Percentiles rank a stretch among this genome's conserved stretches.
These are phyloP conservation scores for Craterostigma plantagineum DNA, from an alignment of 257 asterid species.

Conservation along the genomic window DNA sequence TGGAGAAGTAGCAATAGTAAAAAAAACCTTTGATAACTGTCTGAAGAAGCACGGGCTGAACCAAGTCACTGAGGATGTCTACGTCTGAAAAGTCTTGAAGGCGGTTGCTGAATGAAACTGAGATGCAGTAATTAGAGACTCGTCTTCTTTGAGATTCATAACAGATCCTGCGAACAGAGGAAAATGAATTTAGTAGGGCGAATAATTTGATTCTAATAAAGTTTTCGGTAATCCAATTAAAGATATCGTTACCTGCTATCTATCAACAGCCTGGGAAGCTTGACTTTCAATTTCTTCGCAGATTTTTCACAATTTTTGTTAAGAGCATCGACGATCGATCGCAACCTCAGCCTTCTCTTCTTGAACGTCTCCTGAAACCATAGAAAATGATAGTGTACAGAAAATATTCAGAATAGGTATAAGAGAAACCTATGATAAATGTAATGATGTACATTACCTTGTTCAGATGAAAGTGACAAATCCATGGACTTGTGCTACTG, in stretches of 20 bases:
- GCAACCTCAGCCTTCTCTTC: constrained; percentile 31
- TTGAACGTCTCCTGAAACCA: constrained; percentile 45
- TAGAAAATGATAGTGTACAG: background rate
- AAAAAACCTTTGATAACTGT: constrained; percentile 82
- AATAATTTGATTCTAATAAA: too few species aligned
- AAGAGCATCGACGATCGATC: constrained; percentile 48
- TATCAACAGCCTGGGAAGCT: constrained; percentile 42
- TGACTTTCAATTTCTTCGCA: constrained; percentile 21
- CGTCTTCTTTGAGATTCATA: constrained; percentile 20
- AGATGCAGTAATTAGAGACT: constrained; percentile 30
- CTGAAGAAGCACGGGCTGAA: constrained; percentile 56
- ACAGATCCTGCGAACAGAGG: constrained; percentile 49
- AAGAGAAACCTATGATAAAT: background rate
- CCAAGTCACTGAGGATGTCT: constrained; percentile 40
- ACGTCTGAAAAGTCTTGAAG: constrained; percentile 13
- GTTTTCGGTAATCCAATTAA: background rate
- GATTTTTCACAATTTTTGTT: constrained; percentile 17
- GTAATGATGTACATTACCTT: constrained; percentile 33
- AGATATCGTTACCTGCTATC: constrained; percentile 36
- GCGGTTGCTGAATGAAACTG: constrained; percentile 29
- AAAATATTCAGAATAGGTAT: too few species aligned
- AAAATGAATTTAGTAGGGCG: constrained; percentile 8
- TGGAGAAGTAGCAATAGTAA: too few species aligned
- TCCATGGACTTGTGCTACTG: constrained; percentile 36
- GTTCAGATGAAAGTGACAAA: constrained; percentile 55